Evolutionary conservation across 2,329 filamentous ascomycete species (phyloP).

Genomic region (Herpotrichia juniperi): DNA sequence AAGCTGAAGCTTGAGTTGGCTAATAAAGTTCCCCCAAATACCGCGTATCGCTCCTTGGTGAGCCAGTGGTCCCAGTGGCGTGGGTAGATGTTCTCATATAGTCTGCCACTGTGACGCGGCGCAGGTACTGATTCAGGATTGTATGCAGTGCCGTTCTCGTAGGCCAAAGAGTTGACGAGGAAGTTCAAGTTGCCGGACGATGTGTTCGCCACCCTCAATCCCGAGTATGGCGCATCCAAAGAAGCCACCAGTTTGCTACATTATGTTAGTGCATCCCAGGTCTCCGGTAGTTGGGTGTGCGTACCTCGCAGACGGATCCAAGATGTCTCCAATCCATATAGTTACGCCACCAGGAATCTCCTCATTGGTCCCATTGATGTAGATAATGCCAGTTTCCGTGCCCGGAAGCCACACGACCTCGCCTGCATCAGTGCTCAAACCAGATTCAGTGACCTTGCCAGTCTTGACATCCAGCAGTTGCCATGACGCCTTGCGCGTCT

Average conservation of each 20-base stretch:
- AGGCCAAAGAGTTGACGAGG: conserved; percentile 65
- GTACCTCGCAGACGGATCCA: conserved; percentile 29
- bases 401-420: conserved; percentile 43
- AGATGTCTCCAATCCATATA: conserved; percentile 42
- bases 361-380: conserved; percentile 71
- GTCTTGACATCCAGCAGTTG: conserved; percentile 39
- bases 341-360: conserved; percentile 42
- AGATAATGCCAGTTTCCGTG: conserved; percentile 60
- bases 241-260: conserved; percentile 39
- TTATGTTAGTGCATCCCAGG: conserved; percentile 2
- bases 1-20: conserved; percentile 34
- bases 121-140: conserved; percentile 67
- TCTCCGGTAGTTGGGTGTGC: neutral
- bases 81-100: conserved; percentile 77
- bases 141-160: conserved; percentile 72
- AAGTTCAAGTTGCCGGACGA: conserved; percentile 50
- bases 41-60: conserved; percentile 69
- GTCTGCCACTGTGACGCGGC: conserved; percentile 66
- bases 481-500: conserved; percentile 65
- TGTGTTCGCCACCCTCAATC: conserved; percentile 56
- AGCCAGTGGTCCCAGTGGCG: conserved; percentile 83
- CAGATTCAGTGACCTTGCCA: conserved; percentile 38
- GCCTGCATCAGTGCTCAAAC: conserved; percentile 39
- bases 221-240: conserved; percentile 55
- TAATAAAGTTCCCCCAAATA: conserved; percentile 73